A percentile compares a stretch with the other conserved stretches of the same genome.
Evolutionary conservation across 768 basidiomycete species (phyloP).

Genomic region (Trametes villosa): DNA sequence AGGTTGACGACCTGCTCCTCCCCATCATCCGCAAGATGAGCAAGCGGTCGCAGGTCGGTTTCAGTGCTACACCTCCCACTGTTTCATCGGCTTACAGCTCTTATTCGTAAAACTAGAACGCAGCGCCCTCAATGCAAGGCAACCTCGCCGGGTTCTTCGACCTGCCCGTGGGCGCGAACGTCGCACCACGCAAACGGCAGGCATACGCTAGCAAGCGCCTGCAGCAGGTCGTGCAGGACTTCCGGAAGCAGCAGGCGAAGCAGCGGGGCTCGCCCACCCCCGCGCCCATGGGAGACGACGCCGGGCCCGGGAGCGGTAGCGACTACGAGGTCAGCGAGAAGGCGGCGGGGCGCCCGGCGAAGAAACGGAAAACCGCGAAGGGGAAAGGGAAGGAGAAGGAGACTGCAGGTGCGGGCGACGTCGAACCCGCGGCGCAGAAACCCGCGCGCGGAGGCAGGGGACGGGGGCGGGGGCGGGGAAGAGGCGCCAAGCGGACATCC

Average conservation of each 20-base stretch:
- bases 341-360: constrained; percentile 34
- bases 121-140: constrained; percentile 74
- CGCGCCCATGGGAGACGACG: constrained; percentile 26
- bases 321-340: constrained; percentile 16
- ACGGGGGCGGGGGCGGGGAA: constrained; percentile 6
- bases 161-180: constrained; percentile 61
- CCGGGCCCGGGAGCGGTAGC: constrained; percentile 25
- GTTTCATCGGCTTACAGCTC: neutral
- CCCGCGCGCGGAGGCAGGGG: neutral
- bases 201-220: constrained; percentile 86
- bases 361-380: constrained; percentile 36
- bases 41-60: constrained; percentile 71
- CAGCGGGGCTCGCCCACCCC: constrained; percentile 12
- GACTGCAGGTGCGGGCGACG: neutral
- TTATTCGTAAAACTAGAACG: no score
- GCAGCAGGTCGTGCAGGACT: constrained; percentile 84
- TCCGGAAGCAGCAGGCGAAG: constrained; percentile 55
- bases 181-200: constrained; percentile 78
- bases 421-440: neutral
- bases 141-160: constrained; percentile 80
- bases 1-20: constrained; percentile 89
- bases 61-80: neutral
- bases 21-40: constrained; percentile 92
- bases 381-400: constrained; percentile 19
- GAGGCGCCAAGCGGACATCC: constrained; percentile 19